Evolutionary conservation across 164 flowering plant species (phyloP), one percentile per base, ranked within the genome.

Genomic region (Kingdonia uniflora): DNA sequence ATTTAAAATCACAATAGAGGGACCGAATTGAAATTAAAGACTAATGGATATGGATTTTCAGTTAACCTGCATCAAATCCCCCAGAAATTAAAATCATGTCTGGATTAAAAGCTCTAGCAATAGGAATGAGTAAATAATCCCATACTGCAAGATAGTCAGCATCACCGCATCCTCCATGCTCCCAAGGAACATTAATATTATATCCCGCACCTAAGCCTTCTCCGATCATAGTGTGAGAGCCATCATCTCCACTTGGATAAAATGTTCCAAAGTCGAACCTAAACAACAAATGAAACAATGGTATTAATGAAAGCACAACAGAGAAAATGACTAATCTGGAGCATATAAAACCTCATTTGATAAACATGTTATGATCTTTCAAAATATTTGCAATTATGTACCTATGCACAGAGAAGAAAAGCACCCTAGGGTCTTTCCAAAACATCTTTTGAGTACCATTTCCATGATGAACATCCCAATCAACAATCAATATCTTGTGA

Each of bases 381-480:
- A 29, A 29, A 29, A 29, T 8, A 29, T 8, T 8, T 46, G 22
- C 11, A 37, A 5, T 46, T 2, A 49, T 13, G 47, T 78, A 85
- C 99, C 99, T 80, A 64, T 94, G 99, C 57, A 89, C 97, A 23
- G 99, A 94, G 76, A 94, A 94, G 75, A 80, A 94, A 33, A 94
- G 66, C 62, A 94, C 99, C 53, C 87, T 81, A 52, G 95, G 71
- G 65, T 94, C 99, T 52, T 83, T 68, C 84, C 84, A 94, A 57
- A 94, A 94, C 82, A 75, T 83, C 60, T 89, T 86, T 54, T 94
- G 99, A 37, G 99, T 94, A 52, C 87, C 97, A 77, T 94, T 94
- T 25, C 99, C 99, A 77, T 94, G 99, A 68, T 94, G 99, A 22
- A 94, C 97, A 76, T 94, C 99, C 99, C 99, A 94, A 69, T 94